A percentile compares a stretch with the other conserved stretches of the same genome.
Conservation (phyloP, 768 basidiomycete genomes). For the Mycena olivaceomarginata region DNA sequence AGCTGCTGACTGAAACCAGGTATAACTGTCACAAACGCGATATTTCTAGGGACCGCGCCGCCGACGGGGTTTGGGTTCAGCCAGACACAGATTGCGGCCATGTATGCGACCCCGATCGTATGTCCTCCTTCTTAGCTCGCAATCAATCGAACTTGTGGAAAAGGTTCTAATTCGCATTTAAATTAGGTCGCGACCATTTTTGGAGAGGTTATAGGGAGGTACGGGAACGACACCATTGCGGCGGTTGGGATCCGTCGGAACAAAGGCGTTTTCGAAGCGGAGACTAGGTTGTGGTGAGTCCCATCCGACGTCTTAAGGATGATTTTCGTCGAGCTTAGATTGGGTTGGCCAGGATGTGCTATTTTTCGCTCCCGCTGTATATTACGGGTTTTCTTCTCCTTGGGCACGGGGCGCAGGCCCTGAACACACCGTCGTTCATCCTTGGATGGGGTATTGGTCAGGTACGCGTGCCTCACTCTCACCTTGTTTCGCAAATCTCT, state of each 20-base stretch:
- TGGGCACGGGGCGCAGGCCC: constrained; percentile 59
- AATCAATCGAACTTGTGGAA: not conserved
- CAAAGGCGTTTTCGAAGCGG: constrained; percentile 72
- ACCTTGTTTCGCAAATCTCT: not conserved
- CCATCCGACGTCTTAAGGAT: not conserved
- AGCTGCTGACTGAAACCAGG: constrained; percentile 51
- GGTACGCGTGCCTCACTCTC: not conserved
- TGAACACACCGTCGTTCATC: constrained; percentile 54
- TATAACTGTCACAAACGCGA: constrained; percentile 66
- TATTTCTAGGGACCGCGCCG: constrained; percentile 68
- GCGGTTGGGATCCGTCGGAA: constrained; percentile 64
- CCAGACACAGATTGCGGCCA: constrained; percentile 62
- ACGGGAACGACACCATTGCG: constrained; percentile 71
- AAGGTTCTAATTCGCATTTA: not conserved
- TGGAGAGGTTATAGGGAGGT: constrained; percentile 72
- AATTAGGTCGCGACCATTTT: constrained; percentile 67
- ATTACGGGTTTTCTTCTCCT: constrained; percentile 64
- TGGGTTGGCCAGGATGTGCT: constrained; percentile 54
- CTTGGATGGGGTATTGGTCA: constrained; percentile 68
- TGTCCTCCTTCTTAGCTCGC: constrained; percentile 26
- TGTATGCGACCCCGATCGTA: constrained; percentile 67
- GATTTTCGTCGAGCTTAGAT: not conserved
- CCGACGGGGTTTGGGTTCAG: constrained; percentile 70
- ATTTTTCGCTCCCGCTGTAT: constrained; percentile 62
- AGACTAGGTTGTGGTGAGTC: constrained; percentile 64